Evolutionary conservation across 1,284 basidiomycete genomes (phyloP), one percentile per base, ranked within the genome.

Genomic region (Boletus sp.): DNA sequence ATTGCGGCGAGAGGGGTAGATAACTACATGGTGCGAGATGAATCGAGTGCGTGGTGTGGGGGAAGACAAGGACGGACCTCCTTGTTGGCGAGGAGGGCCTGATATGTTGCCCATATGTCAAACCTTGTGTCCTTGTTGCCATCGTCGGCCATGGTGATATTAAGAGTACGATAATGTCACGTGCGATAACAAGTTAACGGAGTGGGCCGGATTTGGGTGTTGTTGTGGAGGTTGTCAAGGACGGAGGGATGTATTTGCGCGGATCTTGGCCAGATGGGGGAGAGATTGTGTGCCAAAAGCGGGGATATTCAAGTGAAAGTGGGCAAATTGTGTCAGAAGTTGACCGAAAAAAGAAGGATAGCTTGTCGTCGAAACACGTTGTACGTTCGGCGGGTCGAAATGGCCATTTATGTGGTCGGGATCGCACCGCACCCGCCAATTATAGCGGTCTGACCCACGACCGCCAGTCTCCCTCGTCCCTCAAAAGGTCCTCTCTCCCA

Each of bases 1-100:
- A 95, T 88, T 8, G 93, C 91, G 13, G 91, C 93, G 36, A 94
- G 74, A 1, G 92, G 92, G n/a, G 84, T 81, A 0, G 92, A 88
- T 50, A 92, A 79, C 81, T 92, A 61, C 1, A 23, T n/a, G 23
- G 14, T 1, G 8, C 16, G 30, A 14, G 8, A 9, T 32, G 13
- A 32, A 8, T 14, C 6, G 8, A 32, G n/a, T 29, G 13, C 2
- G 12, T 5, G 27, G 13, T 32, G 30, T 3, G 22, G n/a, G 14
- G 2, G 0, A 4, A 3, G 17, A 0, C 10, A 4, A 3, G 7
- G 34, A 52, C 65, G 72, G 59, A 84, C 84, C 69, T 84, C 63
- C 38, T 81, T 73, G 64, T 88, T 66, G 38, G 70, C 60, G 36
- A 88, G 72, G 50, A 80, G 74, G 52, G 69, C 67, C 51, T 74